Conservation (phyloP, 169 alveolate genomes). For the Cryptosporidium xiaoi region DNA sequence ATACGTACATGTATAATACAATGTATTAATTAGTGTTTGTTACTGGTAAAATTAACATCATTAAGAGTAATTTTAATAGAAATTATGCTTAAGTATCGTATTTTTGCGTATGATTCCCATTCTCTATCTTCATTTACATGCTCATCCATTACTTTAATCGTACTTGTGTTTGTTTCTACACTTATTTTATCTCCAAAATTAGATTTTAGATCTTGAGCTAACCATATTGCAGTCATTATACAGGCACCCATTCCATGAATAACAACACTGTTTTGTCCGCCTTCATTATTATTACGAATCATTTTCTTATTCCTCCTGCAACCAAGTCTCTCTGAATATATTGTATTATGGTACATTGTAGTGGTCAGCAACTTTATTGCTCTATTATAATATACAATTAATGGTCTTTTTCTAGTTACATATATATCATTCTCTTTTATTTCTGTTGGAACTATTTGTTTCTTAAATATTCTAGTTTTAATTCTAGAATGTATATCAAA, state of each 20-base stretch:
- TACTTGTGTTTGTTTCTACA: constrained; percentile 31
- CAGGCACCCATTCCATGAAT: constrained; percentile 74
- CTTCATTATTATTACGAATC: background rate
- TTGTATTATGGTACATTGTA: constrained; percentile 15
- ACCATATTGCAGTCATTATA: constrained; percentile 69
- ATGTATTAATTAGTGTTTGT: background rate
- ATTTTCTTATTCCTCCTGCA: constrained; percentile 42
- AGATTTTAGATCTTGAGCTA: constrained; percentile 59
- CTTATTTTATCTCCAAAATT: constrained; percentile 46
- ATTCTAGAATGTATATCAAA: background rate
- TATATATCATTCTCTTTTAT: constrained; percentile 32
- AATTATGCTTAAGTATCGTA: constrained; percentile 42
- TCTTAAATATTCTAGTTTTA: background rate
- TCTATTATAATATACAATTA: constrained; percentile 50
- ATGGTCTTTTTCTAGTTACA: constrained; percentile 68
- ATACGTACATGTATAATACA: too few relatives aligned
- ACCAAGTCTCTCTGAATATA: constrained; percentile 51
- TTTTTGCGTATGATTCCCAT: constrained; percentile 26
- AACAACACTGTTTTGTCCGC: background rate
- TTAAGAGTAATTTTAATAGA: constrained; percentile 33
- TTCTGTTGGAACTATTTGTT: background rate
- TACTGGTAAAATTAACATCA: background rate
- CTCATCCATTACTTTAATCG: constrained; percentile 43
- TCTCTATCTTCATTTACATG: constrained; percentile 51
- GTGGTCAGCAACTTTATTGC: constrained; percentile 27